These are phyloP conservation scores for Macrophomina phaseolina DNA, from an alignment of 2,329 filamentous ascomycete species.

Conservation along the genomic window DNA sequence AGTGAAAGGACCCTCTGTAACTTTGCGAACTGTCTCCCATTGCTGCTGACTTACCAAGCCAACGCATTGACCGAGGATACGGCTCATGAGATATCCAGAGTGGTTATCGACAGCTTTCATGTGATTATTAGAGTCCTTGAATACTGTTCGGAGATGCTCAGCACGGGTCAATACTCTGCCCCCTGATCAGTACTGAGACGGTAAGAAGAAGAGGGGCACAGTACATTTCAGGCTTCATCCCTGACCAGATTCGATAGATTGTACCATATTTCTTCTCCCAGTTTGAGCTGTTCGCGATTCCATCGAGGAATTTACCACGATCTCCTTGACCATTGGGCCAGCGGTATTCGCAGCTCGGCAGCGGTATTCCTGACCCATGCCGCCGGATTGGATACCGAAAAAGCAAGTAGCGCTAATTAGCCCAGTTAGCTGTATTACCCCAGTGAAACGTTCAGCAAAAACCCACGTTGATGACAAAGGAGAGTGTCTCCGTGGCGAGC, in stretches of 20 bases:
- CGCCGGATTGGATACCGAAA: no score
- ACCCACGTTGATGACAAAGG: no score
- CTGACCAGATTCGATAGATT: slow-evolving; percentile 46
- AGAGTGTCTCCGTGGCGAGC: no score
- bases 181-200: not conserved
- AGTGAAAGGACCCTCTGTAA: slow-evolving; percentile 34
- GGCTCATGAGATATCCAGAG: slow-evolving; percentile 47
- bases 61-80: slow-evolving; percentile 52
- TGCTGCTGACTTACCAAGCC: slow-evolving; percentile 46
- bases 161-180: slow-evolving; percentile 46
- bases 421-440: no score
- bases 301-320: slow-evolving; percentile 48
- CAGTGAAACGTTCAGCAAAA: no score
- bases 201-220: not conserved
- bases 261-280: slow-evolving; percentile 45
- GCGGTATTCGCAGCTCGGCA: no score
- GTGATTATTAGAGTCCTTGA: slow-evolving; percentile 53
- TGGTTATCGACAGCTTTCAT: slow-evolving; percentile 51
- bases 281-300: slow-evolving; percentile 38
- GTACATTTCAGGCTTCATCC: slow-evolving; percentile 49
- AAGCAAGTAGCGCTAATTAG: no score
- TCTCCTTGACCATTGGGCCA: slow-evolving; percentile 49
- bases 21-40: slow-evolving; percentile 38
- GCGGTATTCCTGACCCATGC: no score
- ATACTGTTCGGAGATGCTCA: slow-evolving; percentile 45